Evolutionary conservation across 768 basidiomycete species (phyloP).

Genomic region (Suillus subaureus): DNA sequence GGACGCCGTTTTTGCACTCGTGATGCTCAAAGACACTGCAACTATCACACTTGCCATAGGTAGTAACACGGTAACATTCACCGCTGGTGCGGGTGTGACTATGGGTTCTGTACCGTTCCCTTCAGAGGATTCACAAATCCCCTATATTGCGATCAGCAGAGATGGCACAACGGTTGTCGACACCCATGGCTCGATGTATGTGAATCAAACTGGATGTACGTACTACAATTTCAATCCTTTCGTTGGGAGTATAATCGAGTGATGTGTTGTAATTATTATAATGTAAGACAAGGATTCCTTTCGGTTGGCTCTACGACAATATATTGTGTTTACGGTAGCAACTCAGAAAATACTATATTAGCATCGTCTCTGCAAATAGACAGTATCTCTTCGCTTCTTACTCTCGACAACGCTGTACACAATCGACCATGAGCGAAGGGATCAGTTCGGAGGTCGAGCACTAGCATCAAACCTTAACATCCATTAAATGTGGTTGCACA

Average conservation of each 20-base stretch:
- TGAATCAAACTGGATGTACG: slow-evolving; percentile 22
- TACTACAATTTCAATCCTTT: slow-evolving; percentile 33
- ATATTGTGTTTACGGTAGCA: too few species aligned
- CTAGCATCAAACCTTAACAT: too few species aligned
- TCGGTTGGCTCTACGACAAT: too few species aligned
- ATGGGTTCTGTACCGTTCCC: slow-evolving; percentile 26
- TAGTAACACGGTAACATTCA: slow-evolving; percentile 21
- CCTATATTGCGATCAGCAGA: slow-evolving; percentile 29
- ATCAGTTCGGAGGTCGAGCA: too few species aligned
- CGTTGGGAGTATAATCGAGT: slow-evolving; percentile 18
- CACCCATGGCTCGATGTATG: slow-evolving; percentile 20
- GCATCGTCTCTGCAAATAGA: too few species aligned
- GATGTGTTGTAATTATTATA: background rate
- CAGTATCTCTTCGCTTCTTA: too few species aligned
- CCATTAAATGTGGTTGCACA: too few species aligned
- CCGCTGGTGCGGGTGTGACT: slow-evolving; percentile 8
- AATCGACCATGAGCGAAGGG: too few species aligned
- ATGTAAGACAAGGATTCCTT: background rate
- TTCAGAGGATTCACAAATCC: slow-evolving; percentile 20
- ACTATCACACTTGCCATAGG: slow-evolving; percentile 36
- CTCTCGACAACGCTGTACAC: too few species aligned
- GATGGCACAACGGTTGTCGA: slow-evolving; percentile 17
- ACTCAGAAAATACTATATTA: too few species aligned
- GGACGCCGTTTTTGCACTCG: slow-evolving; percentile 42
- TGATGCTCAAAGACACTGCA: slow-evolving; percentile 35